Conservation (phyloP, 495 filamentous ascomycete species). For the Cudoniella acicularis region DNA sequence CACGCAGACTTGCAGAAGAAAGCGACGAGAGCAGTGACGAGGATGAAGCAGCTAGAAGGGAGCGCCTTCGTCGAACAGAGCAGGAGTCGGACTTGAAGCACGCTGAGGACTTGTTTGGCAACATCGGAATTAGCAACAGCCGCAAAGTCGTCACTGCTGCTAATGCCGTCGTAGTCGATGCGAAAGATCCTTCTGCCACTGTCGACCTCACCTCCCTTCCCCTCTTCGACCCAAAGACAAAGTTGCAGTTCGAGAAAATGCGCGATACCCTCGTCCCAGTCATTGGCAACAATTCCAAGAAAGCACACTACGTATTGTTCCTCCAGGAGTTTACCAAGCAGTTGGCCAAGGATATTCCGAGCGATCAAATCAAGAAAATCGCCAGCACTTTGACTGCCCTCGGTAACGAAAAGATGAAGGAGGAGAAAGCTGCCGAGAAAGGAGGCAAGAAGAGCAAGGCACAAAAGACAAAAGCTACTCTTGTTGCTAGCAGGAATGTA, state of each 20-base stretch:
- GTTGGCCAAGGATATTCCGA: slow-evolving; percentile 81
- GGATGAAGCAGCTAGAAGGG: slow-evolving; percentile 65
- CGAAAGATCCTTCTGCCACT: slow-evolving; percentile 67
- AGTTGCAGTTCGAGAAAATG: slow-evolving; percentile 74
- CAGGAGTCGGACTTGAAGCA: slow-evolving; percentile 86
- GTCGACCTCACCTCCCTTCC: slow-evolving; percentile 75
- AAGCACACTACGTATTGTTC: slow-evolving; percentile 85
- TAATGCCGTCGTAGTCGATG: slow-evolving; percentile 64
- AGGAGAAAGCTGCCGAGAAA: slow-evolving; percentile 94
- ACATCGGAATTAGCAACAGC: slow-evolving; percentile 68
- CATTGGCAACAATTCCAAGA: slow-evolving; percentile 70
- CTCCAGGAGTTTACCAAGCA: slow-evolving; percentile 86
- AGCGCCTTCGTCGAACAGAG: slow-evolving; percentile 70
- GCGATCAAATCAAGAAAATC: slow-evolving; percentile 93
- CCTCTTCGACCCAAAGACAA: slow-evolving; percentile 85
- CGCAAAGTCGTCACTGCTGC: slow-evolving; percentile 51
- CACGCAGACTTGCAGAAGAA: slow-evolving; percentile 43
- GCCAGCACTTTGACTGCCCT: slow-evolving; percentile 77
- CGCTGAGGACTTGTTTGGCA: slow-evolving; percentile 86
- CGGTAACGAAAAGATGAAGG: slow-evolving; percentile 97
- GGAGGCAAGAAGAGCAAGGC: slow-evolving; percentile 95
- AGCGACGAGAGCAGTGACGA: slow-evolving; percentile 55
- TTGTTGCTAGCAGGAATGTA: slow-evolving; percentile 67
- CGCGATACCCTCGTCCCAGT: slow-evolving; percentile 73
- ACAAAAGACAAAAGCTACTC: slow-evolving; percentile 84